These are phyloP conservation scores for Tephrocybe sp. DNA, from an alignment of 768 basidiomycete genomes.

Conservation along the genomic window DNA sequence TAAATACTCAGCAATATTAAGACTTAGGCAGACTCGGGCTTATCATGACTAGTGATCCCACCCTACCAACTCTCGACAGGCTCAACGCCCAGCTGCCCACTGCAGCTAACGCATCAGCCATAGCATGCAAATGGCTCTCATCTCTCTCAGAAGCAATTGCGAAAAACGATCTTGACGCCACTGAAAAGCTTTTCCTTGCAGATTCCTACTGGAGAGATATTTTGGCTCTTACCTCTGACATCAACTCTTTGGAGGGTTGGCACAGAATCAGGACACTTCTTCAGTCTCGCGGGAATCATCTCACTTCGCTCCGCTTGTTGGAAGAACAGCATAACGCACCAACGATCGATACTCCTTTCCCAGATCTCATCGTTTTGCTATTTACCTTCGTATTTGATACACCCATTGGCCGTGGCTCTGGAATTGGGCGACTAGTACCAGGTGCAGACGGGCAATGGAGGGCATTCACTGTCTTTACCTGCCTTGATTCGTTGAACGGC, in stretches of 20 bases:
- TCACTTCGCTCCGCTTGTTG: constrained; percentile 4
- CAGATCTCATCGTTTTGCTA: constrained; percentile 7
- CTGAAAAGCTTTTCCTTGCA: constrained; percentile 8
- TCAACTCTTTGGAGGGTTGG: constrained; percentile 13
- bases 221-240: constrained; percentile 15
- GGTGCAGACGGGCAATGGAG: constrained; percentile 44
- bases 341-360: constrained; percentile 9
- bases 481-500: constrained; percentile 44
- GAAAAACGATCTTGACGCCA: not conserved
- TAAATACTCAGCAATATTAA: not conserved
- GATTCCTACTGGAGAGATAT: constrained; percentile 14
- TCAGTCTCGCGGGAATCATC: not conserved
- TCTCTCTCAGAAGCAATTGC: constrained; percentile 13
- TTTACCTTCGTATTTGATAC: constrained; percentile 45
- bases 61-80: constrained; percentile 13
- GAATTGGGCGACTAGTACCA: constrained; percentile 51
- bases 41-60: not conserved
- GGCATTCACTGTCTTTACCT: constrained; percentile 52
- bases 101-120: constrained; percentile 3
- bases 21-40: not conserved
- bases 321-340: constrained; percentile 9
- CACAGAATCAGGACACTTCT: constrained; percentile 7
- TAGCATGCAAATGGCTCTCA: constrained; percentile 21
- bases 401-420: constrained; percentile 39
- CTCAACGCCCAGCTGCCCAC: constrained; percentile 9